Conservation (phyloP, 306 rosid genomes). For the Begonia masoniana region DNA sequence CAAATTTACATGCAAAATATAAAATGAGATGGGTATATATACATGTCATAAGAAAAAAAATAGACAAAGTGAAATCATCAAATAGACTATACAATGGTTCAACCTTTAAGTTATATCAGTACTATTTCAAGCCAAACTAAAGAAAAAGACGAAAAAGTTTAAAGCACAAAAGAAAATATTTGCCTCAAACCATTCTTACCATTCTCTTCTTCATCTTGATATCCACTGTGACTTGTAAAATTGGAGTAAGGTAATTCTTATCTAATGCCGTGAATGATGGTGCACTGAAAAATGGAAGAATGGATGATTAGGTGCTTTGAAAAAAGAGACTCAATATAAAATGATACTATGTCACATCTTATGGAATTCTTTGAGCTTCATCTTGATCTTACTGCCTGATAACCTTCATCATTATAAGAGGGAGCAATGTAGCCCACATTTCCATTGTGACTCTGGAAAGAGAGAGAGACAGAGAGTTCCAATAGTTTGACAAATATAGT, state of each 20-base stretch:
- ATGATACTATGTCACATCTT: constrained; percentile 37
- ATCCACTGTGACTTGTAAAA: constrained; percentile 93
- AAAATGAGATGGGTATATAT: too few relatives aligned
- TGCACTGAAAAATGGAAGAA: constrained; percentile 45
- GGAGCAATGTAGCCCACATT: constrained; percentile 71
- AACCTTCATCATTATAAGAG: constrained; percentile 54
- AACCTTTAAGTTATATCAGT: too few relatives aligned
- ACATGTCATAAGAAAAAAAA: too few relatives aligned
- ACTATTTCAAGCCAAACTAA: too few relatives aligned
- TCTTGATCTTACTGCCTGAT: constrained; percentile 77
- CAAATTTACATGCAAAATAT: too few relatives aligned
- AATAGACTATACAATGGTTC: too few relatives aligned
- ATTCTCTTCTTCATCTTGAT: constrained; percentile 43
- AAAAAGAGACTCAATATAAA: constrained; percentile 2
- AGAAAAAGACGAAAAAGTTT: background rate
- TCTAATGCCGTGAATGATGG: constrained; percentile 77
- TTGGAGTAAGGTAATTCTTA: constrained; percentile 89
- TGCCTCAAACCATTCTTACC: constrained; percentile 36
- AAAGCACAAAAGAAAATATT: constrained; percentile 6
- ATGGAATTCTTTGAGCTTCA: constrained; percentile 90
- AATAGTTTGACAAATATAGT: background rate
- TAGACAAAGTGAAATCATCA: too few relatives aligned
- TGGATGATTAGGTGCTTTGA: constrained; percentile 1
- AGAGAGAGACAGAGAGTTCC: constrained; percentile 4
- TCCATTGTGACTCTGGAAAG: constrained; percentile 47